phyloP scores from a whole-genome alignment of 495 filamentous ascomycete species.

The Trichocladium antarcticum region DNA sequence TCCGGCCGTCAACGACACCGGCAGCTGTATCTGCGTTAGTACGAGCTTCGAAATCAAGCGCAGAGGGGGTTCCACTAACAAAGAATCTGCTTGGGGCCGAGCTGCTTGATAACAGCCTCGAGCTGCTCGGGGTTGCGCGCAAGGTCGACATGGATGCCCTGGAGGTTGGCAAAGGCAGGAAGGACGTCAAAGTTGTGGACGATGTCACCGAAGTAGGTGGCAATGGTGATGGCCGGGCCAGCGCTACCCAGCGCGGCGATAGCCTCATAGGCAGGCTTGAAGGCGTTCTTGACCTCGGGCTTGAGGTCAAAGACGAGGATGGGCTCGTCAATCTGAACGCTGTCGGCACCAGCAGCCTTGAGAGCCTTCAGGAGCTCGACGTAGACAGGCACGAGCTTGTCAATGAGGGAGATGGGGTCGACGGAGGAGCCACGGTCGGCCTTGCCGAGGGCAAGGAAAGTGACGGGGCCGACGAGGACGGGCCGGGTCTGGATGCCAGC shows the following conservation, averaged over 20 bases:
- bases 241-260: constrained; percentile 61
- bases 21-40: constrained; percentile 33
- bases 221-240: constrained; percentile 70
- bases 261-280: constrained; percentile 94
- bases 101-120: constrained; percentile 79
- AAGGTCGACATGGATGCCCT: constrained; percentile 87
- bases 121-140: constrained; percentile 97
- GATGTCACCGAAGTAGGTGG: constrained; percentile 98
- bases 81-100: constrained; percentile 77
- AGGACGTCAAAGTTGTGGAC: constrained; percentile 95
- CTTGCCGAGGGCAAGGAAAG: constrained; percentile 93
- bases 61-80: constrained; percentile 23
- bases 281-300: constrained; percentile 80
- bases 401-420: constrained; percentile 81
- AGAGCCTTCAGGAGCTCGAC: constrained; percentile 80
- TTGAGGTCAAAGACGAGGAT: constrained; percentile 87
- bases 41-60: neutral
- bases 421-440: constrained; percentile 87
- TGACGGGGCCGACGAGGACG: constrained; percentile 89
- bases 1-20: constrained; percentile 95
- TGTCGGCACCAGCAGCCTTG: constrained; percentile 89
- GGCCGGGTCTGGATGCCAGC: constrained; percentile 86
- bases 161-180: constrained; percentile 47
- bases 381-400: constrained; percentile 86
- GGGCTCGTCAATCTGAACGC: constrained; percentile 96